A percentile compares a stretch with the other conserved stretches of the same genome.
These are phyloP conservation scores for Amanita rubescens DNA, from an alignment of 768 basidiomycete species.

Conservation along the genomic window DNA sequence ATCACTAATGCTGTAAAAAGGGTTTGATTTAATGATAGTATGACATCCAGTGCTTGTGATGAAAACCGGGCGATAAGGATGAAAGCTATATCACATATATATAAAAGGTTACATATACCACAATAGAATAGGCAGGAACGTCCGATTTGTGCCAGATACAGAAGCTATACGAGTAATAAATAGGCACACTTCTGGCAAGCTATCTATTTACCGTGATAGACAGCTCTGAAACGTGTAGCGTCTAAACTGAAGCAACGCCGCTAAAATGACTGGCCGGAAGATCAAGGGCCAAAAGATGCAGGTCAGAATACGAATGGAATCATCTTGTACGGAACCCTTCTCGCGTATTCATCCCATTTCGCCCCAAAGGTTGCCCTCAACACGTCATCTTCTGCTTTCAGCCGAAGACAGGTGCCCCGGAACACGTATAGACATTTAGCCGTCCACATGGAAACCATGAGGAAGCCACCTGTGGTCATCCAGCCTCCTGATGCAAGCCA, in stretches of 20 bases:
- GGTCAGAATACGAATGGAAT: slow-evolving; percentile 28
- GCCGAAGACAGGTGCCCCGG: slow-evolving; percentile 23
- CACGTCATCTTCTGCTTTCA: slow-evolving; percentile 29
- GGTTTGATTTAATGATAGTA: too few species aligned
- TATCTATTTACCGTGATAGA: not conserved
- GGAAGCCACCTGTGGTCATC: slow-evolving; percentile 16
- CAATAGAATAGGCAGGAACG: too few species aligned
- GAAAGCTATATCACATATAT: too few species aligned
- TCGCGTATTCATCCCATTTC: slow-evolving; percentile 29
- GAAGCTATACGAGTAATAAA: too few species aligned
- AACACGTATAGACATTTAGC: slow-evolving; percentile 28
- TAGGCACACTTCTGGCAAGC: not conserved
- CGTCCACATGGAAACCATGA: slow-evolving; percentile 21
- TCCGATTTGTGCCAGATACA: too few species aligned
- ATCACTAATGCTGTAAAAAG: too few species aligned
- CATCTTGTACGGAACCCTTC: slow-evolving; percentile 29
- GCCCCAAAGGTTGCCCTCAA: slow-evolving; percentile 28
- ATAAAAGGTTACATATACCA: too few species aligned
- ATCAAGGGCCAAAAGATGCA: not conserved
- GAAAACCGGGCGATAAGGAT: too few species aligned
- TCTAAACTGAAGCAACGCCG: not conserved
- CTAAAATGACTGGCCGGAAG: not conserved
- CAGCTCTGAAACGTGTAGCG: not conserved
- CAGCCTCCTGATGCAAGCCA: slow-evolving; percentile 23
- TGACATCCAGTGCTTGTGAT: too few species aligned